phyloP scores from a whole-genome alignment of 495 filamentous ascomycete genomes.

The Evansstolkia leycettana region DNA sequence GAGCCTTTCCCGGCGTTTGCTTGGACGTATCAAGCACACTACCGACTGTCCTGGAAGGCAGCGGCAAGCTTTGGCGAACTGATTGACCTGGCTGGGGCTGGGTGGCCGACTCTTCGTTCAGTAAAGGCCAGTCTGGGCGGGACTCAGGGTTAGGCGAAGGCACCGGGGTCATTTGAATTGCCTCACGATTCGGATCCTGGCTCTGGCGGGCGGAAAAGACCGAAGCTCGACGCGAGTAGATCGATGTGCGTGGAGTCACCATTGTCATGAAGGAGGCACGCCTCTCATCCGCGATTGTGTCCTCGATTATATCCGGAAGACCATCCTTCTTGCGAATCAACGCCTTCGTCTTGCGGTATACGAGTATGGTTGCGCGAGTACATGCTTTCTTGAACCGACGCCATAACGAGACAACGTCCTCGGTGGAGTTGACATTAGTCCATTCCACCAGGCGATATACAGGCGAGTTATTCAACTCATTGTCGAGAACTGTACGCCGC shows the following conservation, averaged over 20 bases:
- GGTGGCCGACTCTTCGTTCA: slow-evolving; percentile 10
- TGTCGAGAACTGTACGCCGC: slow-evolving; percentile 82
- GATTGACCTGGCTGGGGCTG: slow-evolving; percentile 24
- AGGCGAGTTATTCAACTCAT: slow-evolving; percentile 90
- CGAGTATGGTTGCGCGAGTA: slow-evolving; percentile 44
- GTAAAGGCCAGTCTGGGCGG: slow-evolving; percentile 24
- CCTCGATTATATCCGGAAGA: slow-evolving; percentile 22
- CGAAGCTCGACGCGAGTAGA: slow-evolving; percentile 49
- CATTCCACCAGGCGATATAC: slow-evolving; percentile 81
- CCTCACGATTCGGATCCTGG: slow-evolving; percentile 30
- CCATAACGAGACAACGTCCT: slow-evolving; percentile 79
- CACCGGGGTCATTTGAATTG: slow-evolving; percentile 92
- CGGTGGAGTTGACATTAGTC: slow-evolving; percentile 86
- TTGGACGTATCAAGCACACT: slow-evolving; percentile 53
- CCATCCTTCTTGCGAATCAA: slow-evolving; percentile 23
- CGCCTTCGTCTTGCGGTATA: slow-evolving; percentile 45
- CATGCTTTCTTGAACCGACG: slow-evolving; percentile 85
- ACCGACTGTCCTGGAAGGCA: slow-evolving; percentile 38
- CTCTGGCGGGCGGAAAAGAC: slow-evolving; percentile 32
- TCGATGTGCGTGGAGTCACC: slow-evolving; percentile 44
- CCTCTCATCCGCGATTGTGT: slow-evolving; percentile 32
- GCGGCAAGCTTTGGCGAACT: slow-evolving; percentile 17
- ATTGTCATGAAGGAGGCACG: slow-evolving; percentile 57
- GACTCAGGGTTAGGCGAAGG: slow-evolving; percentile 60
- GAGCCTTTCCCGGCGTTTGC: slow-evolving; percentile 46